Base-by-base conservation (phyloP, 176 grass and related monocot species). In the Carex pumila region DNA sequence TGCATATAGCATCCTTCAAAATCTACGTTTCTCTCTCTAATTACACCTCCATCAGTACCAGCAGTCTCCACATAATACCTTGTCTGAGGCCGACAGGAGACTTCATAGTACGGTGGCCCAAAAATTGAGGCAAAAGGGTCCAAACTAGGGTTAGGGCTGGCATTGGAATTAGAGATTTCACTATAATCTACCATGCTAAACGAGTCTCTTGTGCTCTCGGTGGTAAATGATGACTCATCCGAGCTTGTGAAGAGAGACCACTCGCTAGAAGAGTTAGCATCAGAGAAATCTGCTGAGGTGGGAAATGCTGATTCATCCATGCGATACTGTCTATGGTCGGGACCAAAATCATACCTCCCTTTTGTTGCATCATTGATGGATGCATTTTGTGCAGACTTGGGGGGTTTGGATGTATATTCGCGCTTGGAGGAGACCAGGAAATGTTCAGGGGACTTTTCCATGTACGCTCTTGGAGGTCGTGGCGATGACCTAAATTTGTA, bases 221-320 rank as follows among this genome's bases (percentile, higher is more conserved):
- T 99, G 54, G 96, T 99, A 77, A 99, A 99, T 2, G 96, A 99
- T 13, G 96, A 99, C 56, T 99, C 96, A 14, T 99, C 96, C 5
- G 96, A 99, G 71, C 96, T 99, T 30, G 96, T 99, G 82, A 99
- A 99, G 21, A 99, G 87, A 1, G 93, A 94, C 97, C 97, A 92
- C 84, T 99, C 97, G 36, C 97, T 96, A 41, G 91, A 91, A 61
- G 97, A 83, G 21, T 68, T 88, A 21, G 91, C 93, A 58, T 99
- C 97, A 11, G 97, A 99, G 85, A 95, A 94, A 83, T 99, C 96
- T 37, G 83, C 56, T 19, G 91, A 89, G 84, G 88, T 90, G 49
- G 88, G 82, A 87, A 84, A 92, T 70, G 90, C 55, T 11, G 62
- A 83, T 93, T 91, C 91, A 45, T 93, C 86, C 0, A 12, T 69